Conservation (phyloP, 352 stramenopile species). For the Phytophthora pseudosyringae region DNA sequence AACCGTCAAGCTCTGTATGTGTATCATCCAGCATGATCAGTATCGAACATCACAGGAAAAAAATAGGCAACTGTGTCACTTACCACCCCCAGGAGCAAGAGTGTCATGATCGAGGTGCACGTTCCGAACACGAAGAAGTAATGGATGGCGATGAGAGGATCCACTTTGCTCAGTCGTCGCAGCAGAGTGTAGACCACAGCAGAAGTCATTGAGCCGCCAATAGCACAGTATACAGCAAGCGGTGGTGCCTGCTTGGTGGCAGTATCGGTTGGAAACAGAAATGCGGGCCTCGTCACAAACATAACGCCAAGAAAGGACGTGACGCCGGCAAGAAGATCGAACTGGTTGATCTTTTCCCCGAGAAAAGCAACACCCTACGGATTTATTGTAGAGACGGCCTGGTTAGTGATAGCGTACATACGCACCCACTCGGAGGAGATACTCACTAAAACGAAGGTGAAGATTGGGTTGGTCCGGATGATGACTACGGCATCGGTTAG, state of each 20-base stretch:
- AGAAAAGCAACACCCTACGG: constrained; percentile 36
- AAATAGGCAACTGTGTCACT: constrained; percentile 1
- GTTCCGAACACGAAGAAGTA: constrained; percentile 55
- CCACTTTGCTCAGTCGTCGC: constrained; percentile 41
- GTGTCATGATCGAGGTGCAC: constrained; percentile 36
- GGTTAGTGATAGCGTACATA: neutral
- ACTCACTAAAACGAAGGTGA: constrained; percentile 66
- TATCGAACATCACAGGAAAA: neutral
- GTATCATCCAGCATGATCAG: neutral
- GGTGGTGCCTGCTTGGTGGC: constrained; percentile 18
- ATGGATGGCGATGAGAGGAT: constrained; percentile 46
- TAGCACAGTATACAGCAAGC: constrained; percentile 43
- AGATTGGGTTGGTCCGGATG: constrained; percentile 53
- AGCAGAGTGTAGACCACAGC: constrained; percentile 49
- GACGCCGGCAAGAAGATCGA: constrained; percentile 49
- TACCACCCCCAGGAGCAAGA: constrained; percentile 36
- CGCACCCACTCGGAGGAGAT: neutral
- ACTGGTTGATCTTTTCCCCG: constrained; percentile 49
- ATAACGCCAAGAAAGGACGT: constrained; percentile 62
- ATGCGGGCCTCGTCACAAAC: constrained; percentile 59
- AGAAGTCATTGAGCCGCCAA: constrained; percentile 38
- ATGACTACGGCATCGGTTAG: constrained; percentile 70
- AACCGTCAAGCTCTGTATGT: constrained; percentile 21
- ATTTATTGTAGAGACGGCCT: neutral
- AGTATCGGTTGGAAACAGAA: constrained; percentile 49